These are phyloP conservation scores for Colletotrichum phormii DNA, from an alignment of 2,329 filamentous ascomycete genomes.

Conservation along the genomic window DNA sequence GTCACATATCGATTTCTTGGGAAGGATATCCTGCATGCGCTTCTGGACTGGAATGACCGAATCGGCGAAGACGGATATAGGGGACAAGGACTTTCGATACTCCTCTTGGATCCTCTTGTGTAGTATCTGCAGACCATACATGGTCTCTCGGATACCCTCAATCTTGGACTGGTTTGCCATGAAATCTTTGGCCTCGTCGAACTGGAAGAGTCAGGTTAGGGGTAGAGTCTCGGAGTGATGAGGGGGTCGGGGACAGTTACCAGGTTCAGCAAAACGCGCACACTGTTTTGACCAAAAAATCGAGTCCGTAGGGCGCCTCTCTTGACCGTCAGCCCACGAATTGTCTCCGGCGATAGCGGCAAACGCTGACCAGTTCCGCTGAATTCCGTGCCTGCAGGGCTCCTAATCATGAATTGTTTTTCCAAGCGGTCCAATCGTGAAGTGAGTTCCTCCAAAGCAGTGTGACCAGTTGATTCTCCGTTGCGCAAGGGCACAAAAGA, in stretches of 20 bases:
- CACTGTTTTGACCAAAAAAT: slow-evolving; percentile 65
- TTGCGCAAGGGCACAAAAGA: slow-evolving; percentile 37
- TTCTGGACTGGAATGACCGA: slow-evolving; percentile 69
- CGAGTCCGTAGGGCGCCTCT: slow-evolving; percentile 58
- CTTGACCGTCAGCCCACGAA: slow-evolving; percentile 63
- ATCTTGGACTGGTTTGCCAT: slow-evolving; percentile 55
- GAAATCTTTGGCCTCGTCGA: slow-evolving; percentile 65
- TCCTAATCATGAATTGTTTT: slow-evolving; percentile 57
- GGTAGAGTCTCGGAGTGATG: slow-evolving; percentile 1
- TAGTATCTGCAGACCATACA: slow-evolving; percentile 58
- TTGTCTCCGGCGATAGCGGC: slow-evolving; percentile 53
- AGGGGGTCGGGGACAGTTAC: slow-evolving; percentile 48
- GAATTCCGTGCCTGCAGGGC: slow-evolving; percentile 51
- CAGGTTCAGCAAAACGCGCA: slow-evolving; percentile 65
- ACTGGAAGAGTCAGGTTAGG: slow-evolving; percentile 49
- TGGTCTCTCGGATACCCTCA: slow-evolving; percentile 55
- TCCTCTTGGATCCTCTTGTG: slow-evolving; percentile 61
- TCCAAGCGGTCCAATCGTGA: slow-evolving; percentile 66
- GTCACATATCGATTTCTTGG: slow-evolving; percentile 63
- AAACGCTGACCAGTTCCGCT: slow-evolving; percentile 49
- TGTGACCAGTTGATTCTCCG: slow-evolving; percentile 46
- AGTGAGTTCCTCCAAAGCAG: slow-evolving; percentile 60
- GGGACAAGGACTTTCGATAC: slow-evolving; percentile 58
- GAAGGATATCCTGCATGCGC: slow-evolving; percentile 68
- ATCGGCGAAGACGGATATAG: slow-evolving; percentile 68